Conservation (phyloP, 2,329 filamentous ascomycete genomes). For the Penicillium janthinellum region DNA sequence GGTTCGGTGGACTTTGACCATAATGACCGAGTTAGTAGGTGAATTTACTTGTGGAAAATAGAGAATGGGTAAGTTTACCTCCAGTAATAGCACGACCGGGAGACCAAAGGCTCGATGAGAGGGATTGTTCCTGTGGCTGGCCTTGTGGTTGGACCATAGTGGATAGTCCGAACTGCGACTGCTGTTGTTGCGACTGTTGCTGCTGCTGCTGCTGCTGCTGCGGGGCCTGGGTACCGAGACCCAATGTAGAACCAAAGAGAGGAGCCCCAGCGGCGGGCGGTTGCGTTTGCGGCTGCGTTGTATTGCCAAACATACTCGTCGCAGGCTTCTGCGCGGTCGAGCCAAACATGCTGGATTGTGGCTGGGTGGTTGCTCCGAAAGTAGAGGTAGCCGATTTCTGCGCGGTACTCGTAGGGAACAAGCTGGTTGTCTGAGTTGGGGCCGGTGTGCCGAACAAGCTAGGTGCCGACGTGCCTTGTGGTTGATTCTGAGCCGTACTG, state of each 20-base stretch:
- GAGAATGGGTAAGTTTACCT: slow-evolving; percentile 29
- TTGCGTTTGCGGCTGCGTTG: slow-evolving; percentile 30
- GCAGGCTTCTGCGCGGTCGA: slow-evolving; percentile 28
- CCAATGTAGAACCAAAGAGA: slow-evolving; percentile 27
- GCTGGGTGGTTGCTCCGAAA: slow-evolving; percentile 31
- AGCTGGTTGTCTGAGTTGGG: slow-evolving; percentile 27
- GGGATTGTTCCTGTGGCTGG: slow-evolving; percentile 26
- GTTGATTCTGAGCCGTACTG: slow-evolving; percentile 24
- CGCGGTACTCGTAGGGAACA: slow-evolving; percentile 31
- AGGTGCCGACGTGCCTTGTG: slow-evolving; percentile 23
- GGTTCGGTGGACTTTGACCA: slow-evolving; percentile 56
- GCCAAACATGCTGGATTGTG: slow-evolving; percentile 26
- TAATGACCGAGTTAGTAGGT: slow-evolving; percentile 13
- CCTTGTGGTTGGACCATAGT: slow-evolving; percentile 36
- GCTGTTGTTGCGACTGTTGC: slow-evolving; percentile 35
- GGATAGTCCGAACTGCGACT: slow-evolving; percentile 47
- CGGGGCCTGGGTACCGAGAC: slow-evolving; percentile 9
- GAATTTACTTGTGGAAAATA: not conserved
- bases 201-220: slow-evolving; percentile 31
- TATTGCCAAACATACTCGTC: slow-evolving; percentile 43
- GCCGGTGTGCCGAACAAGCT: slow-evolving; percentile 31
- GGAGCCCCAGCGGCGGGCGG: slow-evolving; percentile 15
- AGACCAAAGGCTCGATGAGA: slow-evolving; percentile 46
- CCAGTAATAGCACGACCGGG: slow-evolving; percentile 47
- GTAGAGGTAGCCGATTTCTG: slow-evolving; percentile 39